Conservation (phyloP, 2,329 filamentous ascomycete species). For the Ilyonectria sp. region DNA sequence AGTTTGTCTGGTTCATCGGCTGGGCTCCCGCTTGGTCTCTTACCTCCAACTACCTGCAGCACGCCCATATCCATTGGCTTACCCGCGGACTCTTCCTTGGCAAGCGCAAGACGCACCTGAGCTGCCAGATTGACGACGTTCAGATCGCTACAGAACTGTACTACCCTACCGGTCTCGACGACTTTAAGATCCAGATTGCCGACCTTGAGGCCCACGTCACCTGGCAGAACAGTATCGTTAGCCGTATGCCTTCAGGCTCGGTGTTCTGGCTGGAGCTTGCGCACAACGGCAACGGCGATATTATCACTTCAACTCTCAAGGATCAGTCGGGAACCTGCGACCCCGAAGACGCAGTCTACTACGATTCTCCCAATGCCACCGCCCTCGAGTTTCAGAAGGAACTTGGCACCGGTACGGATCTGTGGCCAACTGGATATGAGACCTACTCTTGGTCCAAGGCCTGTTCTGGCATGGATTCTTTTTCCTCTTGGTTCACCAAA, state of each 20-base stretch:
- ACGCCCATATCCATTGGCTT: conserved; percentile 38
- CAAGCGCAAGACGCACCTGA: conserved; percentile 38
- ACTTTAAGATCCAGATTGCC: conserved; percentile 35
- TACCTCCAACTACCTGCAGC: conserved; percentile 34
- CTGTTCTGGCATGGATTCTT: conserved; percentile 32
- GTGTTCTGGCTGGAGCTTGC: conserved; percentile 33
- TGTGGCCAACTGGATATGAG: conserved; percentile 16
- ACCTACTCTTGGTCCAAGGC: conserved; percentile 30
- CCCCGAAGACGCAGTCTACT: conserved; percentile 31
- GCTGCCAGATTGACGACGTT: conserved; percentile 35
- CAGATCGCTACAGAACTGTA: conserved; percentile 29
- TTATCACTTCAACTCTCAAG: conserved; percentile 24
- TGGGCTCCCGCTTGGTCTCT: conserved; percentile 39
- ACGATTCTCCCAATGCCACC: conserved; percentile 25
- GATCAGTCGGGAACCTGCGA: conserved; percentile 3
- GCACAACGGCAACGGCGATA: conserved; percentile 39
- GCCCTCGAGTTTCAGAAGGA: conserved; percentile 33
- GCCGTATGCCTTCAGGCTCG: conserved; percentile 33
- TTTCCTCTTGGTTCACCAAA: conserved; percentile 36
- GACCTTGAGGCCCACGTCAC: conserved; percentile 33
- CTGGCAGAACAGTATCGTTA: conserved; percentile 33
- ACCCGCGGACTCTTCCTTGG: conserved; percentile 37
- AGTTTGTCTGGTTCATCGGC: conserved; percentile 39
- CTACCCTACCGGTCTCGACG: conserved; percentile 26
- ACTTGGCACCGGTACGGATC: conserved; percentile 18